Evolutionary conservation across 73 alveolate species (phyloP).

Genomic region (Paramecium biaurelia): DNA sequence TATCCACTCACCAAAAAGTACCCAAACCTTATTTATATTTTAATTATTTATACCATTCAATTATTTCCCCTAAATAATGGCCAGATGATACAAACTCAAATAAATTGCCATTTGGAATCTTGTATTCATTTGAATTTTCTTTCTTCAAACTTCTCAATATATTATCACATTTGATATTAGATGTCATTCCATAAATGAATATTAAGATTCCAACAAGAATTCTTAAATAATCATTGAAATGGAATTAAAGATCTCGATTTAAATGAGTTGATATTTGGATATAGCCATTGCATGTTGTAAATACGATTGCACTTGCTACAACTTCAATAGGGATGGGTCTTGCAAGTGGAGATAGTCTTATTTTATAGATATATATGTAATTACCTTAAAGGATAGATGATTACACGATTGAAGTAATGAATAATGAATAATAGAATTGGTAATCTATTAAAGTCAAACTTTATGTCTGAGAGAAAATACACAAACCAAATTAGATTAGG

Average conservation of each 20-base stretch:
- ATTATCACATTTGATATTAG: slow-evolving; percentile 22
- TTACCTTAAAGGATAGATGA: slow-evolving; percentile 21
- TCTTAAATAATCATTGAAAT: background rate
- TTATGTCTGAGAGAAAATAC: background rate
- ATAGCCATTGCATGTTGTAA: slow-evolving; percentile 30
- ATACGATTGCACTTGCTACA: background rate
- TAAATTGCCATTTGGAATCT: slow-evolving; percentile 1
- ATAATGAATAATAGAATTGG: background rate
- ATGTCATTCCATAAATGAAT: slow-evolving; percentile 22
- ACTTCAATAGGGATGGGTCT: slow-evolving; percentile 27
- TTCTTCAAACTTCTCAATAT: background rate
- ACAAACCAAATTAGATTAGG: slow-evolving; percentile 11
- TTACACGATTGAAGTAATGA: background rate
- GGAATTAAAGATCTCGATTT: background rate
- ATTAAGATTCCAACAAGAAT: background rate
- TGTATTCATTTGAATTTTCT: background rate
- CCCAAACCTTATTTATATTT: background rate
- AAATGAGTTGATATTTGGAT: background rate
- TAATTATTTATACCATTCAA: slow-evolving; percentile 13
- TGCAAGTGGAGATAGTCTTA: background rate
- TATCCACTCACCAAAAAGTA: background rate
- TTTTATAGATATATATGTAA: background rate
- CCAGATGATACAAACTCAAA: slow-evolving; percentile 31
- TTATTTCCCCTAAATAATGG: slow-evolving; percentile 21
- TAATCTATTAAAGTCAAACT: background rate